Percentiles rank a stretch among this genome's conserved stretches.
Evolutionary conservation across 2,329 filamentous ascomycete genomes (phyloP).

Genomic region (Herpotrichia juniperi): DNA sequence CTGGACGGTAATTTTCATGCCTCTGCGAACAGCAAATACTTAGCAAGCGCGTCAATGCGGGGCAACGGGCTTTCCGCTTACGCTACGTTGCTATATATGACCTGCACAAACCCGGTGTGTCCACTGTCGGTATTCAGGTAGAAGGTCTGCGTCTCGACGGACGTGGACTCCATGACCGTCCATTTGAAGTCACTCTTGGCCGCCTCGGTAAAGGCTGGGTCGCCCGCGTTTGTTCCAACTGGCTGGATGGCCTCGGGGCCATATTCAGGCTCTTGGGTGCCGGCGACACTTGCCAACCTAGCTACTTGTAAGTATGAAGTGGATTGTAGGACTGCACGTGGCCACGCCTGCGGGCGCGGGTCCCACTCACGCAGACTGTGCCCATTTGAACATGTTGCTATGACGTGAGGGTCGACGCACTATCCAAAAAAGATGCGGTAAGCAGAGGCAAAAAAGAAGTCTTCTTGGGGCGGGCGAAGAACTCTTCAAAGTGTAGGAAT

Average conservation of each 20-base stretch:
- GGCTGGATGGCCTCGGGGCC: constrained; percentile 86
- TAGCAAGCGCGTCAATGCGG: constrained; percentile 9
- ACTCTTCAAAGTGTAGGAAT: constrained; percentile 36
- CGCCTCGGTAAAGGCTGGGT: constrained; percentile 80
- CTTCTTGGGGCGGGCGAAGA: constrained; percentile 32
- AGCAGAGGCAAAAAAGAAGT: constrained; percentile 28
- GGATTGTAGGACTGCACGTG: constrained; percentile 11
- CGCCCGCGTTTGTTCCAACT: constrained; percentile 79
- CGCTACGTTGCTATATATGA: constrained; percentile 98
- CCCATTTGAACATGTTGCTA: constrained; percentile 89
- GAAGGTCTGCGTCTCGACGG: constrained; percentile 93
- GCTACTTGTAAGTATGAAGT: constrained; percentile 20
- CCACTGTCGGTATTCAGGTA: constrained; percentile 85
- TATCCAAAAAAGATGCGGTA: constrained; percentile 33
- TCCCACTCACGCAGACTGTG: constrained; percentile 80
- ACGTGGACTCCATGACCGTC: constrained; percentile 80
- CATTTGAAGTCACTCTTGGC: constrained; percentile 82
- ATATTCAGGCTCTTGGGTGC: constrained; percentile 96
- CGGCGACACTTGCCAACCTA: constrained; percentile 77
- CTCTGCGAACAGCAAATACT: constrained; percentile 59
- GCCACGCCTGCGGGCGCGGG: constrained; percentile 19
- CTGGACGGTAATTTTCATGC: constrained; percentile 87
- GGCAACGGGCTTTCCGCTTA: constrained; percentile 55
- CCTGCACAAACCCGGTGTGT: constrained; percentile 77
- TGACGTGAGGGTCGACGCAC: constrained; percentile 31